These are phyloP conservation scores for Lolium perenne DNA, from an alignment of 176 grass and related monocot species.

Conservation along the genomic window DNA sequence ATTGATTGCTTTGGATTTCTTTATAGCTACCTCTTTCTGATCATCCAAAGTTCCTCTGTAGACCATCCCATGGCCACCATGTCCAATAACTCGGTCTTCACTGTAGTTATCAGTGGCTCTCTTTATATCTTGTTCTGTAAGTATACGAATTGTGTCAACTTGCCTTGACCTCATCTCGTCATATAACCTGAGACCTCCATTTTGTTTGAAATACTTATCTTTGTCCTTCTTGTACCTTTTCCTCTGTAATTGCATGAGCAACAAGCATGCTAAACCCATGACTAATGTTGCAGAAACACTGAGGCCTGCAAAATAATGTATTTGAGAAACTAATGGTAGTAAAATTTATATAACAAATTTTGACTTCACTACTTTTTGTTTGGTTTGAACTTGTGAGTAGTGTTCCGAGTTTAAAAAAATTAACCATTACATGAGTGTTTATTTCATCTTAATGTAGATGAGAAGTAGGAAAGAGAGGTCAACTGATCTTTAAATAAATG, in stretches of 20 bases:
- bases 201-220: slow-evolving; percentile 26
- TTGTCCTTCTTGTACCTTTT: background rate
- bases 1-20: slow-evolving; percentile 10
- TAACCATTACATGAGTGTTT: background rate
- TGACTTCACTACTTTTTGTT: background rate
- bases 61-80: background rate
- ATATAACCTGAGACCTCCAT: slow-evolving; percentile 3
- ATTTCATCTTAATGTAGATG: background rate
- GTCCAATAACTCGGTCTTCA: slow-evolving; percentile 11
- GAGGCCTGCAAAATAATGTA: background rate
- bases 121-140: slow-evolving; percentile 2
- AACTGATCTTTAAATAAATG: background rate
- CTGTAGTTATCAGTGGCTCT: slow-evolving; percentile 13
- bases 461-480: background rate
- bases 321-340: background rate
- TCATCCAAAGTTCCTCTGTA: slow-evolving; percentile 19
- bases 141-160: slow-evolving; percentile 11
- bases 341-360: background rate
- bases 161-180: slow-evolving; percentile 18
- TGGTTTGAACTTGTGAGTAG: background rate
- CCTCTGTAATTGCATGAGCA: background rate
- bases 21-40: background rate
- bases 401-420: background rate
- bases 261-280: slow-evolving; percentile 1
- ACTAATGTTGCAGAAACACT: background rate